Evolutionary conservation across 352 stramenopile species (phyloP).

Genomic region (Pythium aquatile): DNA sequence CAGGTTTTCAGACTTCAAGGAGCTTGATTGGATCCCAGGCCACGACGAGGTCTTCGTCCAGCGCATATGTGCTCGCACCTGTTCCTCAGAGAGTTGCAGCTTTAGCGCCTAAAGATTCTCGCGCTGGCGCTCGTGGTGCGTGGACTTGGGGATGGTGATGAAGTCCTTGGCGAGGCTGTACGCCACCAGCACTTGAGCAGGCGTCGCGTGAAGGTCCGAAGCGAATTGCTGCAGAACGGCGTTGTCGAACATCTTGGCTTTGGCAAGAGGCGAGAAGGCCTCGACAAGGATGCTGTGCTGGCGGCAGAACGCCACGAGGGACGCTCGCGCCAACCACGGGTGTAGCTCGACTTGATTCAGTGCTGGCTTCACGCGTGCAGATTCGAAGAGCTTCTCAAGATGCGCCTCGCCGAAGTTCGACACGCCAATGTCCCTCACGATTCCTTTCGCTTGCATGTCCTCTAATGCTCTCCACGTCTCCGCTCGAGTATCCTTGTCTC

Average conservation of each 20-base stretch:
- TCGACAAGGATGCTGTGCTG: conserved; percentile 41
- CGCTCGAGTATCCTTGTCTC: conserved; percentile 35
- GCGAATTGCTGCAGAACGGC: conserved; percentile 33
- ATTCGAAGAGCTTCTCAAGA: conserved; percentile 69
- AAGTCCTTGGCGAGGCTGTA: conserved; percentile 56
- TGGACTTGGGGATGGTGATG: conserved; percentile 59
- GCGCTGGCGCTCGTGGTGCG: conserved; percentile 37
- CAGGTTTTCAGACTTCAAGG: conserved; percentile 29
- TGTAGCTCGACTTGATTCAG: conserved; percentile 84
- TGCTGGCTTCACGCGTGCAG: conserved; percentile 43
- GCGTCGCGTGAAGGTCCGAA: conserved; percentile 28
- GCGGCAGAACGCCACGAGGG: conserved; percentile 60
- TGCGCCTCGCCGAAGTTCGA: conserved; percentile 85
- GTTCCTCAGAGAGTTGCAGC: conserved; percentile 30
- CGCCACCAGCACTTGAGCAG: conserved; percentile 46
- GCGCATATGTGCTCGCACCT: too few species aligned
- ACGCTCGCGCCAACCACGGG: conserved; percentile 51
- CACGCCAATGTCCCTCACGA: conserved; percentile 81
- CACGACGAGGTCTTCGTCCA: conserved; percentile 48
- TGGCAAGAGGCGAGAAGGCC: conserved; percentile 52
- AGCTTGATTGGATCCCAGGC: conserved; percentile 52
- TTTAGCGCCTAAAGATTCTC: conserved; percentile 45
- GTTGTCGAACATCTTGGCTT: conserved; percentile 36
- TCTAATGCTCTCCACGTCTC: conserved; percentile 50
- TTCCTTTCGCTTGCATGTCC: conserved; percentile 41